Base-by-base conservation (phyloP, 805 yeast species). In the Candida gorgasii region DNA sequence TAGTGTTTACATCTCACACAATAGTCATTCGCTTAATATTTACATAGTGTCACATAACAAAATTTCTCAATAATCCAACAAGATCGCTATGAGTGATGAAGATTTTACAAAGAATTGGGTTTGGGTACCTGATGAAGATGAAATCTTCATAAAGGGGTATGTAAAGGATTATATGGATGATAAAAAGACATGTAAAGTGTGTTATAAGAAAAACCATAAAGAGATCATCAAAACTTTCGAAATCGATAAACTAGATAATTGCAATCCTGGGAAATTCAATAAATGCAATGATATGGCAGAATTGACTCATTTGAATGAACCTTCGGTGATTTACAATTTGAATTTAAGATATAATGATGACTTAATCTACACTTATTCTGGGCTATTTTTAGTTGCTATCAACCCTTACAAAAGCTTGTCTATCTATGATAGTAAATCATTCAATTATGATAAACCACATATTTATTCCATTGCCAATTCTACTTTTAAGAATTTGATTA, bases 231-330 rank as follows among this genome's bases (percentile, higher is more conserved):
- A 67, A 38, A 59, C 63, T n/a, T 69, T 80, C 4, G 69, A 71
- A 18, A 67, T 73, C 8, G 40, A 74, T 71, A 16, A 44, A 17
- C 49, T 70, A 26, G 83, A 83, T 50, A 80, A 78, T 54, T 88
- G 90, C 39, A 93, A 93, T 57, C 99, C 99, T 1, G 72, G 82
- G 7, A 86, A 86, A 52, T 93, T 93, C 62, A 95, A 93, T 62
- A 84, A 81, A 54, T 92, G 95, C 46, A 82, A 86, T 52, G 97
- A 93, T 56, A 88, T 93, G 90, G 98, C 98, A 0, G 96, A 90
- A 52, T 72, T 93, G 49, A 93, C 99, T 0, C 89, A 84, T 62
- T 72, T 93, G 47, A 93, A 92, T 61, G 99, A 93, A 59, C 96
- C 99, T 0, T 86, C 96, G 0, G 98, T 93, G n/a, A 77, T 93